A percentile compares a stretch with the other conserved stretches of the same genome.
These are phyloP conservation scores for Talaromyces sp. DNA, from an alignment of 2,329 filamentous ascomycete genomes.

Conservation along the genomic window DNA sequence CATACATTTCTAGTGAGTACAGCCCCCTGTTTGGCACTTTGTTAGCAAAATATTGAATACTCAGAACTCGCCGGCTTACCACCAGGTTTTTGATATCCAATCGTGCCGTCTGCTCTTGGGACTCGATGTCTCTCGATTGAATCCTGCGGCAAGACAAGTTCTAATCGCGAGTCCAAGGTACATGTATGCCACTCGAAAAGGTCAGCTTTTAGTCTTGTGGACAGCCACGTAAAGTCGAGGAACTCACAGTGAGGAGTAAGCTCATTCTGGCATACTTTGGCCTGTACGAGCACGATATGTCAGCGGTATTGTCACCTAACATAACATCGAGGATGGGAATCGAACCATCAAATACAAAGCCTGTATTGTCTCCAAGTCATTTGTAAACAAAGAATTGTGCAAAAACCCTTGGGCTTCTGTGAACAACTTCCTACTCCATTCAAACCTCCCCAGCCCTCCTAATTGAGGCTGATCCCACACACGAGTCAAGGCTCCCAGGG, in stretches of 20 bases:
- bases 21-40: slow-evolving; percentile 30
- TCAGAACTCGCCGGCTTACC: slow-evolving; percentile 26
- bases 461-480: slow-evolving; percentile 40
- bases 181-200: slow-evolving; percentile 37
- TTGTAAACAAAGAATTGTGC: slow-evolving; percentile 38
- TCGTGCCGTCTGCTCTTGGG: slow-evolving; percentile 30
- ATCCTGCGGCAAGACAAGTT: slow-evolving; percentile 44
- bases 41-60: not conserved
- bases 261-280: slow-evolving; percentile 48
- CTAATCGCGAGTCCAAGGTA: slow-evolving; percentile 46
- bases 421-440: slow-evolving; percentile 46
- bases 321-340: not conserved
- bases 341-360: slow-evolving; percentile 43
- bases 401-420: slow-evolving; percentile 37
- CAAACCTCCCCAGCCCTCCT: slow-evolving; percentile 40
- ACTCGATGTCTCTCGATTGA: slow-evolving; percentile 39
- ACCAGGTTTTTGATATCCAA: slow-evolving; percentile 44
- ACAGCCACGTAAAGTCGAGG: too few relatives aligned
- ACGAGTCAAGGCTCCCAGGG: slow-evolving; percentile 43
- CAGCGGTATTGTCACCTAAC: slow-evolving; percentile 1
- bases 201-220: not conserved
- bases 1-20: slow-evolving; percentile 42
- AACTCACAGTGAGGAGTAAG: slow-evolving; percentile 45
- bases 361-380: slow-evolving; percentile 46
- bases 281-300: slow-evolving; percentile 19